Base-by-base conservation (phyloP, 371 early-diverging fungal genomes). In the Circinella umbellata region DNA sequence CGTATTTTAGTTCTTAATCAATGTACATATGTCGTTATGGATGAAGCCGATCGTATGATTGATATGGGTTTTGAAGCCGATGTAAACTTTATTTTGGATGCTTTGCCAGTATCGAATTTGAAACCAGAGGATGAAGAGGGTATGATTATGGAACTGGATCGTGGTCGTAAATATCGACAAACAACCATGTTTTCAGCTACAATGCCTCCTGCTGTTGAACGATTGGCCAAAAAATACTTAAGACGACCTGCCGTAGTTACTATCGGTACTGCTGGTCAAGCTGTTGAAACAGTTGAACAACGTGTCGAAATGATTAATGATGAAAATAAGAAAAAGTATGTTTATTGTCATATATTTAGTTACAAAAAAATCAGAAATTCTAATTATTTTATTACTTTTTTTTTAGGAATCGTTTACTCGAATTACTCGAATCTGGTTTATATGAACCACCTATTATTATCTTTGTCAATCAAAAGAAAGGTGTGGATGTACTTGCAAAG, bases 181-280 rank as follows among this genome's bases (percentile, higher is more conserved):
- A 99, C 99, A 1, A 93, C 97, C 69, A 99, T 99, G 99, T 99
- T 99, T 88, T 96, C 96, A 53, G 99, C 99, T 10, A 99, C 99
- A 7, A 99, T 99, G 99, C 99, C 99, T 3, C 81, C 94, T 10
- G 95, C 94, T 10, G 99, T 99, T 4, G 96, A 97, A 76, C 86
- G 94, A 34, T 78, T 99, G 14, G 99, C 99, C 5, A 92, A 93
- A 77, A 90, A 90, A 82, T 94, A 96, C 76, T 89, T 99, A 72
- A 86, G 94, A 4, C 79, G 95, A 53, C 99, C 98, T 61, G 98
- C 97, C 4, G 95, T 94, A 1, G 98, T 99, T 14, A 98, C 94
- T 13, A 97, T 99, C 72, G 99, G 99, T 81, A 89, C 88, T 4
- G 98, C 95, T 7, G 99, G 99, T 63, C 92, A 99, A 78, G 98